Conservation (phyloP, 1,139 yeast species). For the Blastobotrys capitulatus region DNA sequence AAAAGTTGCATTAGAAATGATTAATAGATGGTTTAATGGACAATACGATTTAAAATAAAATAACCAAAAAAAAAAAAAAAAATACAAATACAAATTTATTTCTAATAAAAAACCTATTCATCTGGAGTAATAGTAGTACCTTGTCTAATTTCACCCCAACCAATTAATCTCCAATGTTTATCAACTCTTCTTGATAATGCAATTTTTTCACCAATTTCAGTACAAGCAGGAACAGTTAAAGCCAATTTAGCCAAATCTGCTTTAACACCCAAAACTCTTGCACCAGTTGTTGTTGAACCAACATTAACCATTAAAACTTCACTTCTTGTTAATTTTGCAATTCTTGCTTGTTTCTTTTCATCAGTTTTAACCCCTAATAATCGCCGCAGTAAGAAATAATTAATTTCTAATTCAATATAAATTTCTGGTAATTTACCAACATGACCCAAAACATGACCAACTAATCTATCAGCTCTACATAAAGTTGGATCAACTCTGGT, state of each 20-base stretch:
- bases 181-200: slow-evolving; percentile 98
- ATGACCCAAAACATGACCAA: slow-evolving; percentile 98
- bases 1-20: slow-evolving; percentile 58
- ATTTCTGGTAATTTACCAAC: slow-evolving; percentile 93
- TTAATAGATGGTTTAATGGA: slow-evolving; percentile 57
- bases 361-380: slow-evolving; percentile 97
- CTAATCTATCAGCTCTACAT: slow-evolving; percentile 98
- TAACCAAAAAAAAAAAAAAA: neutral
- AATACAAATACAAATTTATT: neutral
- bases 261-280: slow-evolving; percentile 94
- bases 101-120: neutral
- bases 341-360: slow-evolving; percentile 96
- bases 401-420: slow-evolving; percentile 95
- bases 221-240: slow-evolving; percentile 97
- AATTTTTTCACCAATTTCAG: slow-evolving; percentile 96
- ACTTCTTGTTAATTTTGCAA: slow-evolving; percentile 86
- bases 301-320: slow-evolving; percentile 98
- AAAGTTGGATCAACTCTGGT: slow-evolving; percentile 97
- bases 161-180: slow-evolving; percentile 99
- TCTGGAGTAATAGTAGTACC: slow-evolving; percentile 43
- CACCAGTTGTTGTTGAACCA: slow-evolving; percentile 99
- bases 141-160: slow-evolving; percentile 98
- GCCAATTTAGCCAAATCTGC: slow-evolving; percentile 99
- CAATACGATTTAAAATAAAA: slow-evolving; percentile 2
- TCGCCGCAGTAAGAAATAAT: slow-evolving; percentile 94